Percentiles rank a stretch among this genome's conserved stretches.
phyloP scores from a whole-genome alignment of 257 asterid genomes.

The Solanum piurae region DNA sequence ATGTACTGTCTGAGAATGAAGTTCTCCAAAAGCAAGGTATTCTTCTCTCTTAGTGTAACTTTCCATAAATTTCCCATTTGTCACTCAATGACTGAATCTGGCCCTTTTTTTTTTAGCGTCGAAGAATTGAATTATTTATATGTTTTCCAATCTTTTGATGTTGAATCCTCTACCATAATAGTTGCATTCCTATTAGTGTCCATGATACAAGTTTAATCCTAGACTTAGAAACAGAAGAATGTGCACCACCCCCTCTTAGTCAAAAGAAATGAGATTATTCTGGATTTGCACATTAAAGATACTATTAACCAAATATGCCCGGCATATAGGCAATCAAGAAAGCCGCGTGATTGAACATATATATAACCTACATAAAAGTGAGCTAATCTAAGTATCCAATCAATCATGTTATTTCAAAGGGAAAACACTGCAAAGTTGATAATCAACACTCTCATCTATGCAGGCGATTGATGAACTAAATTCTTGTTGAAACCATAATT shows the following conservation, averaged over 20 bases:
- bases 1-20: slow-evolving; percentile 58
- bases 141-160: not conserved
- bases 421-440: not conserved
- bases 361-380: not conserved
- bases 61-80: not conserved
- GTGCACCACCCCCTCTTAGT: not conserved
- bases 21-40: slow-evolving; percentile 59
- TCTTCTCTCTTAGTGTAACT: not conserved
- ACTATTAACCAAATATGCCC: not conserved
- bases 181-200: not conserved
- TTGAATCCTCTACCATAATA: not conserved
- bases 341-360: not conserved
- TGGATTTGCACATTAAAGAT: not conserved
- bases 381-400: not conserved
- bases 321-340: not conserved
- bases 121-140: too few relatives aligned
- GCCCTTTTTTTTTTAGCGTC: not conserved
- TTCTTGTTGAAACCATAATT: not conserved
- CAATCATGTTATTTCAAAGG: not conserved
- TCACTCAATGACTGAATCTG: not conserved
- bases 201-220: not conserved
- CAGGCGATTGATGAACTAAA: not conserved
- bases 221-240: not conserved
- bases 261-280: not conserved
- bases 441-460: not conserved